phyloP scores from a whole-genome alignment of 2,329 filamentous ascomycete genomes.

The Trichoderma sp. region DNA sequence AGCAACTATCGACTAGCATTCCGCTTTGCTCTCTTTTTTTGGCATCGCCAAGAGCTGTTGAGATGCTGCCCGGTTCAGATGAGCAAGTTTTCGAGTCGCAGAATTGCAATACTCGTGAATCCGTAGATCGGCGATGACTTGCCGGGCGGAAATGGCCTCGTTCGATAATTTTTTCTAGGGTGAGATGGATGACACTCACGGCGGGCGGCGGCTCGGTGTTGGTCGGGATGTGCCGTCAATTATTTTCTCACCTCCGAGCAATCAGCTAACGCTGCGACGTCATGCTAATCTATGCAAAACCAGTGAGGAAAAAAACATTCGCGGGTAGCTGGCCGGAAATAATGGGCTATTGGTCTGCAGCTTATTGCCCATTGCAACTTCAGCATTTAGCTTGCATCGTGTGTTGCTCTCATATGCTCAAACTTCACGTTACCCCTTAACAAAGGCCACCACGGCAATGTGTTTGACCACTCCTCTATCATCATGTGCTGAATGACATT shows the following conservation, averaged over 20 bases:
- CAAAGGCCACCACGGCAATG: background rate
- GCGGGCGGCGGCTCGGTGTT: constrained; percentile 5
- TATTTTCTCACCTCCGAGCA: background rate
- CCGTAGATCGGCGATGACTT: background rate
- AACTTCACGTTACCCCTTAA: background rate
- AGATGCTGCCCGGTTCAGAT: background rate
- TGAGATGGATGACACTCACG: background rate
- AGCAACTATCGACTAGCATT: background rate
- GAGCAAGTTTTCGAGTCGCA: background rate
- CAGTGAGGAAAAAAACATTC: background rate
- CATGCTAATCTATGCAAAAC: background rate
- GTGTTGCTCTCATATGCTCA: background rate
- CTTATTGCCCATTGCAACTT: background rate
- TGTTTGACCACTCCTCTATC: background rate
- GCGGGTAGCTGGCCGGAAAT: background rate
- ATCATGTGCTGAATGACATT: background rate
- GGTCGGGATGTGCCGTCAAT: constrained; percentile 2
- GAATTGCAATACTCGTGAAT: background rate
- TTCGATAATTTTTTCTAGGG: background rate
- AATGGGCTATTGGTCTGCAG: background rate
- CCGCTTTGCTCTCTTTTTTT: background rate
- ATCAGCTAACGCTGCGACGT: constrained; percentile 8
- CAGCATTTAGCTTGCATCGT: background rate
- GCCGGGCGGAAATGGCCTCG: background rate
- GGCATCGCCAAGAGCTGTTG: background rate